phyloP scores from a whole-genome alignment of 257 asterid genomes.

The Solanum appendiculatum region DNA sequence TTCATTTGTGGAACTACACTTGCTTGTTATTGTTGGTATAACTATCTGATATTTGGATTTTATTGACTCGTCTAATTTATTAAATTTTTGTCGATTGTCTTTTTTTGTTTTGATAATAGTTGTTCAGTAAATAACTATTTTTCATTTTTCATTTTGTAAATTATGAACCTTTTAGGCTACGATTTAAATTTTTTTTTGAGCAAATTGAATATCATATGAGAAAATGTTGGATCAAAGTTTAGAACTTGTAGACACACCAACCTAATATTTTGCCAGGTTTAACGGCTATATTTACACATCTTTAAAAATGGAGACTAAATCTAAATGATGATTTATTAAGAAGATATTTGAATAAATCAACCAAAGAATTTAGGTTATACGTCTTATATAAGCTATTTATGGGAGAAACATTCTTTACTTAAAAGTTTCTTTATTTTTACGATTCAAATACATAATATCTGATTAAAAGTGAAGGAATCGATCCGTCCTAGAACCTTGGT shows the following conservation, averaged over 20 bases:
- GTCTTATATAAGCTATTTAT: rapidly evolving
- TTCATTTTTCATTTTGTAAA: rapidly evolving
- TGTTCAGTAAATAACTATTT: background rate
- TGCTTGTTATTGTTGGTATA: background rate
- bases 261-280: rapidly evolving
- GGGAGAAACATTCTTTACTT: rapidly evolving
- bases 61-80: background rate
- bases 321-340: background rate
- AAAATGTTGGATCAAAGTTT: background rate
- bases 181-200: background rate
- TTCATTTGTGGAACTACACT: rapidly evolving
- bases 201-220: background rate
- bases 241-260: background rate
- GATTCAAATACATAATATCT: rapidly evolving
- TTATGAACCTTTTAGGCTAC: background rate
- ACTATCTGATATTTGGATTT: background rate
- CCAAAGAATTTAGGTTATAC: rapidly evolving
- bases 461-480: background rate
- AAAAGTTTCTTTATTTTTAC: background rate
- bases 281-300: rapidly evolving
- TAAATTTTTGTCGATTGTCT: background rate
- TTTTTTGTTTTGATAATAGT: background rate
- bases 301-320: background rate
- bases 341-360: background rate
- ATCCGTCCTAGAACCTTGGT: background rate